Conservation (phyloP, 2,329 filamentous ascomycete species). For the Beauveria bassiana region DNA sequence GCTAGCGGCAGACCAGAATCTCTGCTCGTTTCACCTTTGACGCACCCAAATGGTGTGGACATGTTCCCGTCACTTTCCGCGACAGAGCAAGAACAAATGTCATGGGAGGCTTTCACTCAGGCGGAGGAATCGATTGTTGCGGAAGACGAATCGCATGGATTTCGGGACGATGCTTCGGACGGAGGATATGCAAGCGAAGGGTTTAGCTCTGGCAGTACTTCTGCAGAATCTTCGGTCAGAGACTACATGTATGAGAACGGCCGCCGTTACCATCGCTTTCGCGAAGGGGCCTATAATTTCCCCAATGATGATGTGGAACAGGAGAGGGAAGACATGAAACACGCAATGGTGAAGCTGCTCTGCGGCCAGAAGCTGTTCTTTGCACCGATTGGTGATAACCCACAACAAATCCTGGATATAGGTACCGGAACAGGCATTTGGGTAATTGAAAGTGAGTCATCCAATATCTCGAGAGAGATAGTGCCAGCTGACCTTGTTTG, state of each 20-base stretch:
- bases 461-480: background rate
- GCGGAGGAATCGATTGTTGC: conserved; percentile 30
- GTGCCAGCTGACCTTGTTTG: conserved; percentile 11
- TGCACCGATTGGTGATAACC: conserved; percentile 39
- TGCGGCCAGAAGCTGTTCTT: conserved; percentile 42
- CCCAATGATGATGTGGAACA: conserved; percentile 55
- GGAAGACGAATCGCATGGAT: conserved; percentile 22
- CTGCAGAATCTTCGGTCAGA: conserved; percentile 32
- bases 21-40: conserved; percentile 23
- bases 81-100: conserved; percentile 27
- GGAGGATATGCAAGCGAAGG: conserved; percentile 31
- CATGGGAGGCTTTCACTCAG: conserved; percentile 28
- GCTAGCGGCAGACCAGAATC: conserved; percentile 14
- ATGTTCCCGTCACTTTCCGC: conserved; percentile 30
- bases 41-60: conserved; percentile 29
- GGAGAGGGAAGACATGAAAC: conserved; percentile 50
- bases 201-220: conserved; percentile 29
- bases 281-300: conserved; percentile 48
- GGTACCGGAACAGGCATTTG: conserved; percentile 53
- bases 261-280: conserved; percentile 49
- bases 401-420: conserved; percentile 47
- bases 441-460: conserved; percentile 43
- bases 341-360: conserved; percentile 42
- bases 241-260: conserved; percentile 51
- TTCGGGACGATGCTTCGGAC: conserved; percentile 21